Base-by-base conservation (phyloP, 83 land plant genomes). In the Diphasiastrum complanatum region DNA sequence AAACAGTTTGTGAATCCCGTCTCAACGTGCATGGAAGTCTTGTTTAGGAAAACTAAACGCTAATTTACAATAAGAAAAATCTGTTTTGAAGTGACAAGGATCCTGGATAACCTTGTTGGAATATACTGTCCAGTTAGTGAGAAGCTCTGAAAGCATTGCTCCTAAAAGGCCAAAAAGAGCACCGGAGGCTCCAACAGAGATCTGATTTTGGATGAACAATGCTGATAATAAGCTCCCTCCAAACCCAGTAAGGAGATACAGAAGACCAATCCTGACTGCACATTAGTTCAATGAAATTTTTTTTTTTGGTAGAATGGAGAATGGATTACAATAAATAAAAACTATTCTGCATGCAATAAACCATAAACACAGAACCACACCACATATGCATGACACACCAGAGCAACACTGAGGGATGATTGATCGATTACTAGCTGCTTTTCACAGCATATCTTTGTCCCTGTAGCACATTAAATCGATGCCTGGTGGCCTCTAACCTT, bases 161-260 rank as follows among this genome's bases (percentile, higher is more conserved):
- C 95, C 95, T 5, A 88, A 70, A 34, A 88, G 72, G 1, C 95
- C 89, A 61, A 88, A 88, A 35, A 88, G 75, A 11, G 95, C 86
- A 47, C 85, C 87, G 34, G 89, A 88, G 37, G 95, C 95, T 41
- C 95, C 95, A 34, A 84, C 95, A 14, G 89, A 85, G 22, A 88
- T 78, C 14, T 72, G 70, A 43, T 81, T 69, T 50, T 78, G 75
- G 53, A 74, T 70, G 28, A 88, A 84, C 30, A 88, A 69, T 10
- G 82, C 80, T 6, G 89, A 85, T 61, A 85, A 40, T 48, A 88
- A 30, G 56, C 89, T 88, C 22, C 89, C 89, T 22, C 89, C 95
- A 49, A 88, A 60, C 3, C 89, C 95, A 50, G 95, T 61, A 20
- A 88, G 58, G 26, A 88, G 54, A 63, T 82, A 88, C 2, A 87